phyloP scores from a whole-genome alignment of 2,329 filamentous ascomycete species.

The Pseudofabraea citricarpa region DNA sequence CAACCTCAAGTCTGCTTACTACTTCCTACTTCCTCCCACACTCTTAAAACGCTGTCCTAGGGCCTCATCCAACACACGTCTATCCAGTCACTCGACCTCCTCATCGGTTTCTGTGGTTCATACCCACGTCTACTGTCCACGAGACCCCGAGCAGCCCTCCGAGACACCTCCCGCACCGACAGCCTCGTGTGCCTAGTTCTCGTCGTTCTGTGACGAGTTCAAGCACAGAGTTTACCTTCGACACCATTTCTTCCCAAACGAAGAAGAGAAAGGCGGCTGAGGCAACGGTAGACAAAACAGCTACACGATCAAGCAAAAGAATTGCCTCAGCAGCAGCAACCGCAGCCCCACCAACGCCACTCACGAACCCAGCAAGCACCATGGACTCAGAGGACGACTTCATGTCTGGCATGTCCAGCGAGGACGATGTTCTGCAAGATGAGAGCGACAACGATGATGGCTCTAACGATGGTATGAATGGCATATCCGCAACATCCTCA shows the following conservation, averaged over 20 bases:
- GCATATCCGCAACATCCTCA: not conserved
- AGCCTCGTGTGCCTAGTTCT: conserved; percentile 25
- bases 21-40: too few relatives aligned
- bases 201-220: conserved; percentile 21
- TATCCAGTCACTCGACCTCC: too few relatives aligned
- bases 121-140: not conserved
- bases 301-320: conserved; percentile 27
- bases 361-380: conserved; percentile 48
- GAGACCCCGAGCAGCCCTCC: conserved; percentile 1
- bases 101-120: too few relatives aligned
- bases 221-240: conserved; percentile 17
- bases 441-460: conserved; percentile 76
- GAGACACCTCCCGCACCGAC: conserved; percentile 2
- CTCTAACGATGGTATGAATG: conserved; percentile 26
- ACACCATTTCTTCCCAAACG: conserved; percentile 47
- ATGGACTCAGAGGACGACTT: conserved; percentile 98
- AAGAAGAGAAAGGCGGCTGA: conserved; percentile 50
- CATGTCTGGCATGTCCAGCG: conserved; percentile 78
- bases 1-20: too few relatives aligned
- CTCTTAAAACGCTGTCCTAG: too few relatives aligned
- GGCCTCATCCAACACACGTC: too few relatives aligned
- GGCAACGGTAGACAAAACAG: conserved; percentile 30
- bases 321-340: conserved; percentile 32
- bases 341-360: conserved; percentile 48
- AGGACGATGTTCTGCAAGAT: conserved; percentile 68